phyloP scores from a whole-genome alignment of 2,329 filamentous ascomycete species.

The Orbilia ellipsospora region DNA sequence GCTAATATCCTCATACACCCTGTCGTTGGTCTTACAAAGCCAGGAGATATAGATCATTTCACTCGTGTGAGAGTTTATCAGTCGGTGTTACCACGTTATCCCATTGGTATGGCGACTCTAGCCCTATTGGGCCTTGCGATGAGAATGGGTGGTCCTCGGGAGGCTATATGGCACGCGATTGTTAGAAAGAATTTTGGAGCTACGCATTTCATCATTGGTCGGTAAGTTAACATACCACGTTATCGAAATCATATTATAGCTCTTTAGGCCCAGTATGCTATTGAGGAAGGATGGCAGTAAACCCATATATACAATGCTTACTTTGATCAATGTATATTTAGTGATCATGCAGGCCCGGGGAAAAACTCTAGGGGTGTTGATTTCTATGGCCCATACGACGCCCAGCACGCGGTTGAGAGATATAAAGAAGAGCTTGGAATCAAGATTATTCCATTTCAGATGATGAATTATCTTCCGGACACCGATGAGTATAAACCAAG shows the following conservation, averaged over 20 bases:
- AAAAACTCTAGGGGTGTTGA: slow-evolving; percentile 98
- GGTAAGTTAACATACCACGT: too few species aligned
- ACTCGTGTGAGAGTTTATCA: slow-evolving; percentile 99
- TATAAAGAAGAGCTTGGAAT: slow-evolving; percentile 97
- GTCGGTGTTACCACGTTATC: slow-evolving; percentile 93
- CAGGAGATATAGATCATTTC: slow-evolving; percentile 99
- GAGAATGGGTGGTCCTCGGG: slow-evolving; percentile 98
- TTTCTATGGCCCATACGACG: slow-evolving; percentile 98
- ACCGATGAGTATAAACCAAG: slow-evolving; percentile 94
- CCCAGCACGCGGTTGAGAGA: slow-evolving; percentile 94
- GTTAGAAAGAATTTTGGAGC: slow-evolving; percentile 99
- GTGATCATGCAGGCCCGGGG: slow-evolving; percentile 96
- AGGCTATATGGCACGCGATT: slow-evolving; percentile 99
- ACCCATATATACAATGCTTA: too few species aligned
- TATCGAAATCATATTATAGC: too few species aligned
- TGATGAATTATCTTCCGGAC: slow-evolving; percentile 99
- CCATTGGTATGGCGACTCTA: slow-evolving; percentile 98
- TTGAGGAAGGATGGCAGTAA: too few species aligned
- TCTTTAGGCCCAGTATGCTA: too few species aligned
- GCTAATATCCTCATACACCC: slow-evolving; percentile 99
- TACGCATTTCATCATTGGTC: slow-evolving; percentile 98
- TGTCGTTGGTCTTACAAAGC: slow-evolving; percentile 97
- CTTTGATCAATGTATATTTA: too few species aligned
- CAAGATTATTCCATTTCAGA: slow-evolving; percentile 98
- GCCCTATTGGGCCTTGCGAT: slow-evolving; percentile 95